phyloP scores from a whole-genome alignment of 2,329 filamentous ascomycete genomes.

The Penicillium crustosum region DNA sequence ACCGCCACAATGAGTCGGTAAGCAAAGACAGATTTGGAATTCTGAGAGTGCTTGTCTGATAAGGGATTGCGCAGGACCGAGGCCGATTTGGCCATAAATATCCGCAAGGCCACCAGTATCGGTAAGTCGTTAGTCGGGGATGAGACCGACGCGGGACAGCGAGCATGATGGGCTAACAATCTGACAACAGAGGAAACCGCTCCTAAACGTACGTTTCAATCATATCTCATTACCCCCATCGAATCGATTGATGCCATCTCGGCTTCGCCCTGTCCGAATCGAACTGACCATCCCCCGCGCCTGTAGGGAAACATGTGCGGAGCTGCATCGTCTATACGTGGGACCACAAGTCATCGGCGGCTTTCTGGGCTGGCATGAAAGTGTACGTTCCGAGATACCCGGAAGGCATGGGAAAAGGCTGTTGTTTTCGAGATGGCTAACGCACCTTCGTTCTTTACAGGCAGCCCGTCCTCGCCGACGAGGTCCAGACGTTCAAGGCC shows the following conservation, averaged over 20 bases:
- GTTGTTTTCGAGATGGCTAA: constrained; percentile 11
- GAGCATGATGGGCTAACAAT: constrained; percentile 14
- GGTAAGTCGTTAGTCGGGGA: constrained; percentile 39
- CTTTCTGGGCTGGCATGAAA: constrained; percentile 98
- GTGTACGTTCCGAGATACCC: constrained; percentile 63
- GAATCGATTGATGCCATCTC: constrained; percentile 10
- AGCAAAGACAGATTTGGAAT: constrained; percentile 20
- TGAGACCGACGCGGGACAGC: constrained; percentile 5
- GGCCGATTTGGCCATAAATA: constrained; percentile 64
- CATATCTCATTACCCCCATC: constrained; percentile 3
- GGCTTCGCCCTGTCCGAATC: constrained; percentile 3
- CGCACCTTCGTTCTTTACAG: constrained; percentile 47
- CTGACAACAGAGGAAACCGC: constrained; percentile 59
- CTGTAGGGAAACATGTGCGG: constrained; percentile 83
- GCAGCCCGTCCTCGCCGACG: constrained; percentile 96
- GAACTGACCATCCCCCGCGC: constrained; percentile 8
- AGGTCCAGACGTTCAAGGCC: constrained; percentile 98
- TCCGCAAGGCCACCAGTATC: constrained; percentile 66
- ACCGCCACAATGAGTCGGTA: constrained; percentile 65
- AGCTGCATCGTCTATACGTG: constrained; percentile 98
- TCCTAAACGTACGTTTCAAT: constrained; percentile 57
- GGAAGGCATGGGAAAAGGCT: not conserved
- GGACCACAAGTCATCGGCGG: constrained; percentile 93
- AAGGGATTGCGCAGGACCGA: constrained; percentile 51
- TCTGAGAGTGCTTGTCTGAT: not conserved